Base-by-base conservation (phyloP, 1,139 yeast species). In the Blastobotrys proliferans region DNA sequence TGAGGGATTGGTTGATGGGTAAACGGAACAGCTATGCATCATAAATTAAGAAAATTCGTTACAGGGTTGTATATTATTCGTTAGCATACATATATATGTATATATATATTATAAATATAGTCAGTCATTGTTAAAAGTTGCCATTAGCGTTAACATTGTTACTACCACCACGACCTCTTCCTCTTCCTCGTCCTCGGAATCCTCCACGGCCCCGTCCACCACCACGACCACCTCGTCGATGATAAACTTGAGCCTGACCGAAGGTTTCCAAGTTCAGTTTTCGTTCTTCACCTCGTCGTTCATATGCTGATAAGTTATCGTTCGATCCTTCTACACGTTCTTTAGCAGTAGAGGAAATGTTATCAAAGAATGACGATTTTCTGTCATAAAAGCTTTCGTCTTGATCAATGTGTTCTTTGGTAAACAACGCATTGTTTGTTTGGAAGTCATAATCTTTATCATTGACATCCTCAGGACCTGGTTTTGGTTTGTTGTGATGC, bases 281-380 rank as follows among this genome's bases (percentile, higher is more conserved):
- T 51, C 79, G 77, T 58, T 81, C 88, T 53, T 79, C 82, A 22
- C 73, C 65, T 74, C 88, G 78, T 57, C 79, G 73, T 72, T 76
- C 69, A 39, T 64, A 55, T 11, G 56, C 54, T 16, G 52, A 47
- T 44, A 43, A 40, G 26, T 38, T 45, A 54, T 67, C 64, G 51
- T 65, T 60, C 55, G 60, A 53, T 54, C 63, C 65, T 41, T 51
- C 58, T 11, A 46, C 40, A 31, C 58, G 53, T 35, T 65, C 67
- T 35, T 57, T 58, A 11, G 74, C 64, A 6, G 76, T 67, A 6
- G 85, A 78, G 8, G 94, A 83, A 50, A 87, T 75, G 46, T 76
- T 77, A 63, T 87, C 95, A 55, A 87, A 87, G 61, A 87, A 87
- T 1, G 95, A 85, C 10, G 85, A 75, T 54, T 74, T 75, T 57